These are phyloP conservation scores for Omphalea diandra DNA, from an alignment of 441 rosid species.

Conservation along the genomic window DNA sequence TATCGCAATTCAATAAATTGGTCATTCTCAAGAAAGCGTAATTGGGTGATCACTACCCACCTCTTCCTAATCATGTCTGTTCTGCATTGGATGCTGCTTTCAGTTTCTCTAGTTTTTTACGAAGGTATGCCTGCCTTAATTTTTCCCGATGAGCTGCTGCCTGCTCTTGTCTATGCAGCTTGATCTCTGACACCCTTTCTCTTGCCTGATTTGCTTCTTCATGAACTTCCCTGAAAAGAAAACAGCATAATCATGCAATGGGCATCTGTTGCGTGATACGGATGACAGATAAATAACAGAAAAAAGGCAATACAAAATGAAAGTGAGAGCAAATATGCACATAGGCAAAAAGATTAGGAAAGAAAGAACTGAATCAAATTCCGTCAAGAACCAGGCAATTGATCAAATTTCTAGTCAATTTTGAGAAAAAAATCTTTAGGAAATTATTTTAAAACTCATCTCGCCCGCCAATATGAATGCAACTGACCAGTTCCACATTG, in stretches of 20 bases:
- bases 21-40: not conserved
- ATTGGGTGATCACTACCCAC: not conserved
- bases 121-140: conserved; percentile 76
- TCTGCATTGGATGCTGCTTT: conserved; percentile 48
- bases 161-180: conserved; percentile 70
- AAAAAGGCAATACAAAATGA: not conserved
- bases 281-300: not conserved
- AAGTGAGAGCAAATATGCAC: not conserved
- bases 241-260: not conserved
- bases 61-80: conserved; percentile 24
- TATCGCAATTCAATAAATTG: too few relatives aligned
- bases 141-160: conserved; percentile 74
- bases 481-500: not conserved
- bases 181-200: conserved; percentile 66
- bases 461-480: too few relatives aligned
- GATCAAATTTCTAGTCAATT: not conserved
- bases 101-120: conserved; percentile 77
- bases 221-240: conserved; percentile 74
- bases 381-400: not conserved
- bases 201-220: conserved; percentile 85
- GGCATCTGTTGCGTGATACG: not conserved
- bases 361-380: not conserved
- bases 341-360: not conserved
- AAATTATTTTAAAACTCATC: too few relatives aligned
- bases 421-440: too few relatives aligned